Evolutionary conservation across 2,329 filamentous ascomycete genomes (phyloP), one percentile per base, ranked within the genome.

Genomic region (Penicillium sp.): DNA sequence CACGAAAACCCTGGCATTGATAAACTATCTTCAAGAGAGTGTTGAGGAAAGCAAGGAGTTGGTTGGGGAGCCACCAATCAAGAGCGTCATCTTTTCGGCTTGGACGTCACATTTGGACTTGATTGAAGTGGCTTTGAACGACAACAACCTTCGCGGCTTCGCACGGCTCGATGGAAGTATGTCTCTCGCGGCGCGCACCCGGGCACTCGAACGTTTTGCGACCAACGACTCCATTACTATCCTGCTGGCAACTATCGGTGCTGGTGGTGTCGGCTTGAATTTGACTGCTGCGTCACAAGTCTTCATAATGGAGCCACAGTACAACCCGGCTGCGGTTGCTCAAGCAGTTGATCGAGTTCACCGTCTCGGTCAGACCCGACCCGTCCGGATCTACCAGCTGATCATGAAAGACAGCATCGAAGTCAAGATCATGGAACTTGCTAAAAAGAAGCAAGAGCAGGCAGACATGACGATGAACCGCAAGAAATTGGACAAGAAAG

Each of bases 281-380:
- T 79, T 97, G 51, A 97, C 92, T 0, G 81, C 90, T 0, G 93
- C 88, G 31, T 94, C 87, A 69, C 89, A 85, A 52, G 93, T 95
- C 13, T 97, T 94, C 71, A 89, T 97, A 66, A 97, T 99, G 93
- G 94, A 99, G 71, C 94, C 94, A 5, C 92, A 97, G 69, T 99
- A 93, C 78, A 99, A 99, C 67, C 94, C 94, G 0, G 92, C 92
- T 0, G 91, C 92, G 0, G 93, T 99, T 73, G 90, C 92, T 5
- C 94, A 99, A 75, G 94, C 94, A 2, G 83, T 97, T 7, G 94
- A 97, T 71, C 90, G 94, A 29, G 91, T 99, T 5, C 92, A 96
- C 71, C 87, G 92, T 16, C 79, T 97, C 1, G 92, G 94, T 0
- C 94, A 99, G 78, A 94, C 85, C 65, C 83, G 94, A n/a, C 84